Base-by-base conservation (phyloP, 2,329 filamentous ascomycete genomes). In the Phyllosticta capitalensis region DNA sequence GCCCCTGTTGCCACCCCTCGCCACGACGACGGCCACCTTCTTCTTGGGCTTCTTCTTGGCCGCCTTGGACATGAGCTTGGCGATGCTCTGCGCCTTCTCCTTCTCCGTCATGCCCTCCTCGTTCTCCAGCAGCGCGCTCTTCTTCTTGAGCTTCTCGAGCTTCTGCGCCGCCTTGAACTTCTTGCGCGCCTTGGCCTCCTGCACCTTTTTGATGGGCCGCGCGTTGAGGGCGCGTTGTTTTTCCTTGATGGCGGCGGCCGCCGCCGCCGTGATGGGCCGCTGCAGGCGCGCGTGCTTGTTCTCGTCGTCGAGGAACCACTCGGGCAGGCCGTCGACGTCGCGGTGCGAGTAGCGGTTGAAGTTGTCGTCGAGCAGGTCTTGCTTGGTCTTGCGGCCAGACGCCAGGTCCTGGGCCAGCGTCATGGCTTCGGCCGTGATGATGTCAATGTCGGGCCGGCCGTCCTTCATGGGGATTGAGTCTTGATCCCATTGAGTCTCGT, bases 401-500 rank as follows among this genome's bases (percentile, higher is more conserved):
- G 92, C 94, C 61, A 99, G 86, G 69, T 90, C 84, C 65, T 97
- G 94, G 0, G 94, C 95, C 17, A 99, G 81, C 0, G 92, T 95
- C 94, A 99, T 99, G 64, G 95, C 94, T 78, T 99, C 94, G 5
- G 91, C 94, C n/a, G 94, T 99, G 69, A 97, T 95, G 68, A 99
- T 97, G 72, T 97, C 91, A 74, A 99, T 95, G 70, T 96, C 92
- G 81, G 74, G 71, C 58, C 80, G 83, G 60, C 86, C 86, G 66
- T 88, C 83, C 59, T 83, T 79, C 63, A 78, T 80, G 56, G 81
- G 80, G 62, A 83, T 83, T 56, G 85, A 81, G 62, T 84, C 79
- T 53, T 84, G 79, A 65, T 89, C 86, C 87, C 87, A 90, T 61
- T 83, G 78, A 5, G 78, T 76, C 49, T 84, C 79, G 51, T 73